These are phyloP conservation scores for Candida anglica DNA, from an alignment of 805 yeast genomes.

Conservation along the genomic window DNA sequence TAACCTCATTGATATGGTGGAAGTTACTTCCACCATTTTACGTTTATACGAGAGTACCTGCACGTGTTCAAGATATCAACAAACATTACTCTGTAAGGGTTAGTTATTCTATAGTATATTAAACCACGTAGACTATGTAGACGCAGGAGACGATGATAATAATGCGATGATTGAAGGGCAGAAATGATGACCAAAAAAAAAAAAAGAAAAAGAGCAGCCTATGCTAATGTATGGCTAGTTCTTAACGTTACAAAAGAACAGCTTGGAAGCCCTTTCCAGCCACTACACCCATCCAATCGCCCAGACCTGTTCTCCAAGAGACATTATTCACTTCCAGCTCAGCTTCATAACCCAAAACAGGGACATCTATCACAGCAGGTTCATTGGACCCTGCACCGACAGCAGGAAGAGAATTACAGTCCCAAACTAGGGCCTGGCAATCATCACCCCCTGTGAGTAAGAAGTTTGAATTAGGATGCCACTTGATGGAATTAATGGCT, in stretches of 20 bases:
- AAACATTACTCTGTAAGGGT: too few relatives aligned
- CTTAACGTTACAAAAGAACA: slow-evolving; percentile 35
- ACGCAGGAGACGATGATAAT: too few relatives aligned
- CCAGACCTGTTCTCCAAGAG: slow-evolving; percentile 62
- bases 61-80: too few relatives aligned
- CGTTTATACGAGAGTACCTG: not conserved
- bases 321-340: slow-evolving; percentile 72
- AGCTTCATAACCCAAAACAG: slow-evolving; percentile 53
- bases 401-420: slow-evolving; percentile 30
- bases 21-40: not conserved
- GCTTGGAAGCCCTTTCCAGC: slow-evolving; percentile 69
- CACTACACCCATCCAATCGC: slow-evolving; percentile 79
- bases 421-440: slow-evolving; percentile 72
- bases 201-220: not conserved
- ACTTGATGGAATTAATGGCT: slow-evolving; percentile 66
- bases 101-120: too few relatives aligned
- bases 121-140: too few relatives aligned
- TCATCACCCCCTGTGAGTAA: slow-evolving; percentile 67
- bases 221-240: too few relatives aligned
- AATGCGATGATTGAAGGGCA: too few relatives aligned
- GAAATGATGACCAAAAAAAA: too few relatives aligned
- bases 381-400: slow-evolving; percentile 13
- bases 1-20: too few relatives aligned
- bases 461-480: slow-evolving; percentile 77
- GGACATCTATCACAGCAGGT: slow-evolving; percentile 23